Conservation (phyloP, 225 moss, liverwort and hornwort species). For the Antitrichia curtipendula region DNA sequence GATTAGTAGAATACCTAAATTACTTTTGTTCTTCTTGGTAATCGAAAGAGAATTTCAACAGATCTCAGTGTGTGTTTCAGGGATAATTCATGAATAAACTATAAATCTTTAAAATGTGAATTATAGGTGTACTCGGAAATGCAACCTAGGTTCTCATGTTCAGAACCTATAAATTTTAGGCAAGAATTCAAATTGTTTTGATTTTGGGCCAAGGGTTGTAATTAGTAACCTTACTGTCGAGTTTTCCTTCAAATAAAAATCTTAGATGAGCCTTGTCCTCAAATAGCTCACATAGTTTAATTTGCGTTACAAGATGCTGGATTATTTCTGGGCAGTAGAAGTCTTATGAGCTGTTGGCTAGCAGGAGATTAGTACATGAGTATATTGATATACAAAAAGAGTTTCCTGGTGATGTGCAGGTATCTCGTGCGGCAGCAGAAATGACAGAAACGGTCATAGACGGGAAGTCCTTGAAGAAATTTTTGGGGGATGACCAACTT, state of each 20-base stretch:
- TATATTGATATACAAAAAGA: not conserved
- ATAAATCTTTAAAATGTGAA: not conserved
- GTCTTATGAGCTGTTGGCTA: not conserved
- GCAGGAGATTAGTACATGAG: not conserved
- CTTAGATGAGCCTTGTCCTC: not conserved
- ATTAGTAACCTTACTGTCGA: not conserved
- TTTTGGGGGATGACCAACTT: constrained; percentile 28
- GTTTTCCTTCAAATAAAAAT: not conserved
- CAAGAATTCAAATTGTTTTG: not conserved
- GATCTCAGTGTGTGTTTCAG: not conserved
- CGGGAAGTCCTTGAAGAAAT: constrained; percentile 24
- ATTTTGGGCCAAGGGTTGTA: not conserved
- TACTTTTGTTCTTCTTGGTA: not conserved
- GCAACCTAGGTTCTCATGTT: not conserved
- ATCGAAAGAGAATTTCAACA: not conserved
- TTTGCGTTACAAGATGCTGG: not conserved
- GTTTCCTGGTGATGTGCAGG: not conserved
- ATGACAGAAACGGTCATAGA: constrained; percentile 5
- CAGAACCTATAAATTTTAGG: not conserved
- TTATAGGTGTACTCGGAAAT: not conserved
- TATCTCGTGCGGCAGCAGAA: not conserved
- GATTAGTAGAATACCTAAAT: not conserved
- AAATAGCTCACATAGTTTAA: not conserved
- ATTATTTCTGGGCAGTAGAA: not conserved
- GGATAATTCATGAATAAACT: not conserved